These are phyloP conservation scores for Apiospora kogelbergensis DNA, from an alignment of 2,329 filamentous ascomycete genomes.

Conservation along the genomic window DNA sequence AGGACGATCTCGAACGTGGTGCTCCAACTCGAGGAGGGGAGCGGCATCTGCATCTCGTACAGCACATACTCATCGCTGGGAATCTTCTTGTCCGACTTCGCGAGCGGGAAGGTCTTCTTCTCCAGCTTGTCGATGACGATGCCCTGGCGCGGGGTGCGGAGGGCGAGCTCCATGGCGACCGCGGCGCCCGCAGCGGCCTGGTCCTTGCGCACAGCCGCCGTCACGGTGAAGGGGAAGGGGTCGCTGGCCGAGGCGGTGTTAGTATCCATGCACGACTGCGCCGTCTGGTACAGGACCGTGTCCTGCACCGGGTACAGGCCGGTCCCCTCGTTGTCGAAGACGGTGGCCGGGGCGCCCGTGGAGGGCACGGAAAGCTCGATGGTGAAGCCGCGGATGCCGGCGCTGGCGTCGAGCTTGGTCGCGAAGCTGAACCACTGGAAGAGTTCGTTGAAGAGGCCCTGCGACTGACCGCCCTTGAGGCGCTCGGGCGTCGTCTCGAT, in stretches of 20 bases:
- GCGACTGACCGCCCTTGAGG: slow-evolving; percentile 21
- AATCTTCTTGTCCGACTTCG: background rate
- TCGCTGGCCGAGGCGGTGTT: slow-evolving; percentile 10
- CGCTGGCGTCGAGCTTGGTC: slow-evolving; percentile 21
- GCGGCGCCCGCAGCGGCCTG: background rate
- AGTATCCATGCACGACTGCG: slow-evolving; percentile 25
- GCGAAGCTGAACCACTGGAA: slow-evolving; percentile 34
- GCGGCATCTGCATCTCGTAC: slow-evolving; percentile 2
- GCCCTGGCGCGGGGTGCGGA: background rate
- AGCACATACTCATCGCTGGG: background rate
- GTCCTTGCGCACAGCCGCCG: slow-evolving; percentile 12
- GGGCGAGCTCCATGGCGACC: slow-evolving; percentile 6
- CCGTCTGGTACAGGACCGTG: slow-evolving; percentile 26
- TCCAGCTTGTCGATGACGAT: background rate
- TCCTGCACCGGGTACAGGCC: slow-evolving; percentile 30
- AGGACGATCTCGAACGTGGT: background rate
- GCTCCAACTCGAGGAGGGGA: background rate
- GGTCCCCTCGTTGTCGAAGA: slow-evolving; percentile 26
- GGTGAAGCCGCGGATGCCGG: slow-evolving; percentile 32
- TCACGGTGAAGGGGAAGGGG: slow-evolving; percentile 8
- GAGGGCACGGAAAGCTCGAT: slow-evolving; percentile 27
- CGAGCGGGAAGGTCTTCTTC: background rate
- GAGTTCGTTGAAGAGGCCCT: slow-evolving; percentile 23
- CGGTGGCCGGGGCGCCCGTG: slow-evolving; percentile 20
- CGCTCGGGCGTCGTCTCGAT: slow-evolving; percentile 13